Evolutionary conservation across 75 land plant species (phyloP).

Genomic region (Gnetum montanum): DNA sequence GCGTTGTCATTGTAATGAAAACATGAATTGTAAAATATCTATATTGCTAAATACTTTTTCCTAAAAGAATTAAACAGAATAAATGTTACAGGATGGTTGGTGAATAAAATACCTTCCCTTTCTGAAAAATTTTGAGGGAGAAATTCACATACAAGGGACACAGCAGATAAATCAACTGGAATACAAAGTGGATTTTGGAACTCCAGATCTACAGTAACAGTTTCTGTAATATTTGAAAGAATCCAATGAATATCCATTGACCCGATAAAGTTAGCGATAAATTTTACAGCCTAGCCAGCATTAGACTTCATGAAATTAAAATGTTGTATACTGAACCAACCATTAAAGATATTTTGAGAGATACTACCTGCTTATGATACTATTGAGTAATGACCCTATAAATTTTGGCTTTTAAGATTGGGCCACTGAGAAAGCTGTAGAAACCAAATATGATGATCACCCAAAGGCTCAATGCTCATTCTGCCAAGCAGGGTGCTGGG

Average conservation of each 20-base stretch:
- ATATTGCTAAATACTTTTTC: background rate
- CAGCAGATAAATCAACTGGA: conserved; percentile 52
- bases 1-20: background rate
- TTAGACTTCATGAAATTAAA: too few relatives aligned
- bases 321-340: too few relatives aligned
- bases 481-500: too few relatives aligned
- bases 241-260: background rate
- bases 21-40: background rate
- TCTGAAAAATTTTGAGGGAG: conserved; percentile 18
- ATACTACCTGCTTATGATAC: too few relatives aligned
- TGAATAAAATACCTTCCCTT: conserved; percentile 23
- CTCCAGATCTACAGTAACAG: conserved; percentile 59
- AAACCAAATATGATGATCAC: too few relatives aligned
- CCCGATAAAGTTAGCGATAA: too few relatives aligned
- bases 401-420: too few relatives aligned
- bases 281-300: too few relatives aligned
- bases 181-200: conserved; percentile 87
- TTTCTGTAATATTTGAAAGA: conserved; percentile 43
- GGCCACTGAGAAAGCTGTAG: too few relatives aligned
- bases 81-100: background rate
- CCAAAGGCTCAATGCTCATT: too few relatives aligned
- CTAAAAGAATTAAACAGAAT: background rate
- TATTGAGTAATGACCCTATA: too few relatives aligned
- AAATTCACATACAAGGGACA: conserved; percentile 71
- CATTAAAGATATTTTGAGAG: too few relatives aligned